Evolutionary conservation across 2,329 filamentous ascomycete species (phyloP).

Genomic region (Cadophora luteo-olivacea): DNA sequence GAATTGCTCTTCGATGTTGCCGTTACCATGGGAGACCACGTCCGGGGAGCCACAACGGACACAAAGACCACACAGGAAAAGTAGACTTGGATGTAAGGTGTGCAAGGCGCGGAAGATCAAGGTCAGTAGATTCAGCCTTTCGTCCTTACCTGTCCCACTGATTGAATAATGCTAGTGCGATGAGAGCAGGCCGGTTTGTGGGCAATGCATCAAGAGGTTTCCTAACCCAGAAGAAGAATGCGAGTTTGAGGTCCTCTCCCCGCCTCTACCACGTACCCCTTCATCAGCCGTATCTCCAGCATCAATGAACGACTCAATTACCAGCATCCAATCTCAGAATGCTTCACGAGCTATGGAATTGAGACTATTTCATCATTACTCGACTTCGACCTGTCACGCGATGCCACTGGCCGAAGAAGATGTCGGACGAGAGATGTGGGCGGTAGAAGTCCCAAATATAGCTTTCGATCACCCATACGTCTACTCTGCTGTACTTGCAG

Average conservation of each 20-base stretch:
- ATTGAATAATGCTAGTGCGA: conserved; percentile 18
- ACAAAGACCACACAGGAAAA: conserved; percentile 23
- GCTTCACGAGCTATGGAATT: conserved; percentile 24
- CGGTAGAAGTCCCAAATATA: conserved; percentile 16
- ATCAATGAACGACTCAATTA: not conserved
- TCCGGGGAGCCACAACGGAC: not conserved
- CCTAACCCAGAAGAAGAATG: conserved; percentile 21
- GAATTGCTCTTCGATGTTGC: not conserved
- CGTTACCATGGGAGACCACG: conserved; percentile 1
- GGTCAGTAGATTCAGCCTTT: not conserved
- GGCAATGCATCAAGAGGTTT: conserved; percentile 23
- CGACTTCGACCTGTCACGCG: conserved; percentile 20
- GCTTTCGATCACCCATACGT: conserved; percentile 25
- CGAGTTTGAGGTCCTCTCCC: conserved; percentile 15
- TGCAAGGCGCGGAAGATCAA: conserved; percentile 32
- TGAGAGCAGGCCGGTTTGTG: conserved; percentile 23
- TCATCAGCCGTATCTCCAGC: conserved; percentile 9
- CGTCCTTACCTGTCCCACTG: not conserved
- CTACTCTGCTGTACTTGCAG: conserved; percentile 23
- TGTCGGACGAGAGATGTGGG: conserved; percentile 23
- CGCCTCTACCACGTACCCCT: not conserved
- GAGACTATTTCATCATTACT: conserved; percentile 28
- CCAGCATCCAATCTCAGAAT: not conserved
- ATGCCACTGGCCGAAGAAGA: conserved; percentile 19
- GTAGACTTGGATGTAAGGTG: conserved; percentile 26